Evolutionary conservation across 306 rosid species (phyloP).

Genomic region (Fragaria ananassa): DNA sequence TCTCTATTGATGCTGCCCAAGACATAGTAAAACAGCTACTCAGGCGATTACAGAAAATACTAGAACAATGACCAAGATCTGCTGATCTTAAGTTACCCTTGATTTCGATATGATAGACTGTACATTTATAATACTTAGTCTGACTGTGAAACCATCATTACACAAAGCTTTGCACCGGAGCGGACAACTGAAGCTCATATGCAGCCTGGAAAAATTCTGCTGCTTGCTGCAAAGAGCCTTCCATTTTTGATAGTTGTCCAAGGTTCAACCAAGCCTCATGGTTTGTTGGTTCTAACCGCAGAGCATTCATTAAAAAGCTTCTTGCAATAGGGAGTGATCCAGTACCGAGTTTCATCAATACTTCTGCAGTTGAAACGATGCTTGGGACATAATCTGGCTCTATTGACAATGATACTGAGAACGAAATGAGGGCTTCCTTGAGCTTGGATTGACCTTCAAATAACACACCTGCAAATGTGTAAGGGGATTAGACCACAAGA

Average conservation of each 20-base stretch:
- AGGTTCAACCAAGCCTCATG: constrained; percentile 79
- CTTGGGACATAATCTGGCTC: constrained; percentile 75
- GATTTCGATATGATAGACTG: constrained; percentile 7
- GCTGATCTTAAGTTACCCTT: not conserved
- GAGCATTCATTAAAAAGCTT: constrained; percentile 71
- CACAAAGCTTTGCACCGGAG: constrained; percentile 59
- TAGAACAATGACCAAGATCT: not conserved
- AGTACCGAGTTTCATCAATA: constrained; percentile 55
- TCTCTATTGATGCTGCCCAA: not conserved
- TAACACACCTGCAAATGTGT: constrained; percentile 41
- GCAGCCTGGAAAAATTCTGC: constrained; percentile 86
- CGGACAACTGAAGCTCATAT: constrained; percentile 58
- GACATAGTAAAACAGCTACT: not conserved
- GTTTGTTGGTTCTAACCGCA: constrained; percentile 68
- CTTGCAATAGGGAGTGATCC: constrained; percentile 66
- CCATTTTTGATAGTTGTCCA: constrained; percentile 58
- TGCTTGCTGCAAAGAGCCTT: constrained; percentile 66
- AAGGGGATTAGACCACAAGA: constrained; percentile 12
- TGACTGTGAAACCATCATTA: constrained; percentile 10
- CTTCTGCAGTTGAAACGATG: constrained; percentile 61
- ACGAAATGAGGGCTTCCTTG: constrained; percentile 73
- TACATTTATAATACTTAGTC: constrained; percentile 28
- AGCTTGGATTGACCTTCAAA: constrained; percentile 54
- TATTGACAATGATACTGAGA: constrained; percentile 55
- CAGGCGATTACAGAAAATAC: constrained; percentile 6